phyloP scores from a whole-genome alignment of 441 rosid genomes.

The Mallotus repandus region DNA sequence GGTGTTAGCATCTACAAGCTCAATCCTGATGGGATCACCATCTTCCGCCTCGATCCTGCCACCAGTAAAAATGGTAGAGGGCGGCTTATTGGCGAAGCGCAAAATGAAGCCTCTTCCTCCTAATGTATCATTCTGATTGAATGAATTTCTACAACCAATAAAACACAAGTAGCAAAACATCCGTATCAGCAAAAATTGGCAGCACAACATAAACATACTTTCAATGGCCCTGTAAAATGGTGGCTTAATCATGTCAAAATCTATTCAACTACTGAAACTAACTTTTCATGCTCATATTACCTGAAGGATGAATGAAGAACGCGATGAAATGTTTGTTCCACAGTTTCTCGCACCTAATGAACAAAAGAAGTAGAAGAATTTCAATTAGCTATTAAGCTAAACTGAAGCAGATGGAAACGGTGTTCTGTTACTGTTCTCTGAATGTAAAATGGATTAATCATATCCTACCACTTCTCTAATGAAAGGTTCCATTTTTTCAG shows the following conservation, averaged over 20 bases:
- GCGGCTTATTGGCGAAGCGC: constrained; percentile 39
- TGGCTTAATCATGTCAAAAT: not conserved
- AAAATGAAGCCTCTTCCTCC: constrained; percentile 40
- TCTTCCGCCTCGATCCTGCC: constrained; percentile 43
- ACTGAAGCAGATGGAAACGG: not conserved
- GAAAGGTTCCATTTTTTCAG: constrained; percentile 44
- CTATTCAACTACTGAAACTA: not conserved
- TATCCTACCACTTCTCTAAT: constrained; percentile 43
- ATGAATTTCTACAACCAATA: constrained; percentile 28
- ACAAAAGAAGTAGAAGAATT: not conserved
- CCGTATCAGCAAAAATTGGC: not conserved
- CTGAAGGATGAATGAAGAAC: constrained; percentile 30
- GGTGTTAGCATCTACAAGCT: constrained; percentile 44
- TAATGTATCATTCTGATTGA: constrained; percentile 30
- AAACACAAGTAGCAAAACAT: not conserved
- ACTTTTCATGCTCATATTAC: constrained; percentile 14
- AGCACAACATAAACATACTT: too few species aligned
- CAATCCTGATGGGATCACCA: constrained; percentile 40
- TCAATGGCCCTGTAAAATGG: too few species aligned
- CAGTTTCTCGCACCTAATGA: constrained; percentile 60
- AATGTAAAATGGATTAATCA: constrained; percentile 12
- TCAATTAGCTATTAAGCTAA: not conserved
- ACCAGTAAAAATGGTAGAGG: constrained; percentile 48
- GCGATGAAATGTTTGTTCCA: constrained; percentile 32
- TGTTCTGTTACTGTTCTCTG: too few species aligned